phyloP scores from a whole-genome alignment of 2,329 filamentous ascomycete species.

The Xylaria sp. region DNA sequence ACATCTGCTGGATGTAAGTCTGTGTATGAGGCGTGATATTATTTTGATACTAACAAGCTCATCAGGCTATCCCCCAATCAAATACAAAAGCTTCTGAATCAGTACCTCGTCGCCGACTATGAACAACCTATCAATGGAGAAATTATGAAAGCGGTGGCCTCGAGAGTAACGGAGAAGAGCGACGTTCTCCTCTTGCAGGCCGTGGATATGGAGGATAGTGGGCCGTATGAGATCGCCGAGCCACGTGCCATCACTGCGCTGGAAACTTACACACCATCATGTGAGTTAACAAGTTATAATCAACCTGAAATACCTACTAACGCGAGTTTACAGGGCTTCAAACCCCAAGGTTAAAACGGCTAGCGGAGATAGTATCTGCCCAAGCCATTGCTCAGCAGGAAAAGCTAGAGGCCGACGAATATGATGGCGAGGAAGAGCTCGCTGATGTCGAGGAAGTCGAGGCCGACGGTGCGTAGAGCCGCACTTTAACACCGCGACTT shows the following conservation, averaged over 20 bases:
- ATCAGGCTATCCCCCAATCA: conserved; percentile 93
- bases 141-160: conserved; percentile 99
- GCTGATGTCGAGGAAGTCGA: conserved; percentile 53
- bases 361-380: conserved; percentile 97
- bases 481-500: conserved; percentile 40
- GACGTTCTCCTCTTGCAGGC: conserved; percentile 93
- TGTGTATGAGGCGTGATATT: conserved; percentile 13
- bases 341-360: conserved; percentile 91
- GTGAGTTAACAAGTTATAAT: conserved; percentile 64
- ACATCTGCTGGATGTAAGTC: conserved; percentile 99
- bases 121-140: conserved; percentile 99
- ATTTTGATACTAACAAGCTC: conserved; percentile 36
- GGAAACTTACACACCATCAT: conserved; percentile 98
- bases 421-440: conserved; percentile 59
- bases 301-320: conserved; percentile 45
- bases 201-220: conserved; percentile 99
- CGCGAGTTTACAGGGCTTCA: conserved; percentile 76
- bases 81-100: conserved; percentile 98
- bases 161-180: conserved; percentile 96
- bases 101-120: conserved; percentile 98
- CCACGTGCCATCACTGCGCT: conserved; percentile 94
- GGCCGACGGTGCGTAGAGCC: conserved; percentile 51
- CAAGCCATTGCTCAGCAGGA: conserved; percentile 97
- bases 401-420: conserved; percentile 68
- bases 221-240: conserved; percentile 98